phyloP scores from a whole-genome alignment of 345 rosid genomes.

The Ceriops tagal region DNA sequence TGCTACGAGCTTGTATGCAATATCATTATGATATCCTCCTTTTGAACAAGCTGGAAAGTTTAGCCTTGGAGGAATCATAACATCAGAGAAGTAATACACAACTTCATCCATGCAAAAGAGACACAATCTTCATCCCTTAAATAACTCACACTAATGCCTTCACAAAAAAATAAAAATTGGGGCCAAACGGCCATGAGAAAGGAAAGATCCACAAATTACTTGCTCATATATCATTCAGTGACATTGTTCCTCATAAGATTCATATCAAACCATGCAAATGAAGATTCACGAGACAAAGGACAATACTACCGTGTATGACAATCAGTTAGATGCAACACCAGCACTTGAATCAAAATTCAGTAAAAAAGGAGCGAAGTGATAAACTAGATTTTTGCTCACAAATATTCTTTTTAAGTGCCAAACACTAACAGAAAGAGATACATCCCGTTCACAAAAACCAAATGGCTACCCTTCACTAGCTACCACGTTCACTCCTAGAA shows the following conservation, averaged over 20 bases:
- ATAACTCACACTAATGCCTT: too few relatives aligned
- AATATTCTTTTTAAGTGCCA: background rate
- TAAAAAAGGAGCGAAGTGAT: background rate
- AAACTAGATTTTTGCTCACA: background rate
- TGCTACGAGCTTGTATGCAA: too few relatives aligned
- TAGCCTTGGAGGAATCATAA: too few relatives aligned
- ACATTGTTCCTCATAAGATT: background rate
- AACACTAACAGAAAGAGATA: background rate
- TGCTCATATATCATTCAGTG: background rate
- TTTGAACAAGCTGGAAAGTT: too few relatives aligned
- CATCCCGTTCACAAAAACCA: background rate
- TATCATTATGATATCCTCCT: too few relatives aligned
- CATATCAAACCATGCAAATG: background rate
- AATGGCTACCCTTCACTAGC: background rate
- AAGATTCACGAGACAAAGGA: background rate
- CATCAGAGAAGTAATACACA: too few relatives aligned
- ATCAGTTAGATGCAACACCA: background rate
- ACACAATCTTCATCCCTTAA: too few relatives aligned
- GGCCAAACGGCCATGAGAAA: background rate
- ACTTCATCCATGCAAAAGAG: too few relatives aligned
- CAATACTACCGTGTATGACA: background rate
- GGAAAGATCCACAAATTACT: background rate
- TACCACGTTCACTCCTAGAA: background rate
- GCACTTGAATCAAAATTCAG: background rate
- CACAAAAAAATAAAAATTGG: too few relatives aligned